phyloP scores from a whole-genome alignment of 2,329 filamentous ascomycete species.

The Trichoderma aggressivum region DNA sequence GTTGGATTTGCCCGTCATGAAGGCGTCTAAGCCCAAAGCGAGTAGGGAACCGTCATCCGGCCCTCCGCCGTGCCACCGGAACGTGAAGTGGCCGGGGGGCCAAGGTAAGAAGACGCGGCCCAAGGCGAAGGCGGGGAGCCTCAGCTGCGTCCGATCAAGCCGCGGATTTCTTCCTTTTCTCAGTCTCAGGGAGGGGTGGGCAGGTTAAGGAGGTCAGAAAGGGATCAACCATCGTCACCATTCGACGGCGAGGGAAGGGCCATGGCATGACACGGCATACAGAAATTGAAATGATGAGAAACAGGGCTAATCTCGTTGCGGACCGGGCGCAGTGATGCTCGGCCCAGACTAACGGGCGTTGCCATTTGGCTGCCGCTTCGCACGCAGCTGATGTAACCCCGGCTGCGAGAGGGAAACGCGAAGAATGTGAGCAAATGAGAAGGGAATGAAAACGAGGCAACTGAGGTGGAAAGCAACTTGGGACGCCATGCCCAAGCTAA shows the following conservation, averaged over 20 bases:
- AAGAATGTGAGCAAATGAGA: slow-evolving; percentile 5
- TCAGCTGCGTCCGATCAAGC: slow-evolving; percentile 18
- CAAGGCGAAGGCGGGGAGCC: slow-evolving; percentile 15
- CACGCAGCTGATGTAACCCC: slow-evolving; percentile 15
- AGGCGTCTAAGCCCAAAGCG: slow-evolving; percentile 14
- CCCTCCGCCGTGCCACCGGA: slow-evolving; percentile 18
- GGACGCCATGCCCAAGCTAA: neutral
- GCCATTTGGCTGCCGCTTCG: neutral
- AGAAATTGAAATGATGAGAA: slow-evolving; percentile 20
- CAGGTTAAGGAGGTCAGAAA: slow-evolving; percentile 7
- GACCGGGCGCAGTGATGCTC: slow-evolving; percentile 11
- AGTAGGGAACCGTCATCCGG: slow-evolving; percentile 16
- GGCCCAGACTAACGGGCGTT: slow-evolving; percentile 14
- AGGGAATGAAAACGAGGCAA: neutral
- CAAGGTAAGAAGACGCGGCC: neutral
- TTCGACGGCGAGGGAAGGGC: slow-evolving; percentile 2
- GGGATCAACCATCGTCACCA: slow-evolving; percentile 10
- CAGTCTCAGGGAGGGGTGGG: slow-evolving; percentile 9
- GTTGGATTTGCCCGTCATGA: slow-evolving; percentile 11
- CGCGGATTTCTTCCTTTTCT: neutral
- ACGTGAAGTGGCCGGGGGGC: slow-evolving; percentile 12
- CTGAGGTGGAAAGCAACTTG: neutral
- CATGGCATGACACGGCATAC: neutral
- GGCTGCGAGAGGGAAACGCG: neutral
- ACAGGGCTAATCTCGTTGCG: slow-evolving; percentile 22